These are phyloP conservation scores for Microbotryum violaceum DNA, from an alignment of 1,284 basidiomycete genomes.

Conservation along the genomic window DNA sequence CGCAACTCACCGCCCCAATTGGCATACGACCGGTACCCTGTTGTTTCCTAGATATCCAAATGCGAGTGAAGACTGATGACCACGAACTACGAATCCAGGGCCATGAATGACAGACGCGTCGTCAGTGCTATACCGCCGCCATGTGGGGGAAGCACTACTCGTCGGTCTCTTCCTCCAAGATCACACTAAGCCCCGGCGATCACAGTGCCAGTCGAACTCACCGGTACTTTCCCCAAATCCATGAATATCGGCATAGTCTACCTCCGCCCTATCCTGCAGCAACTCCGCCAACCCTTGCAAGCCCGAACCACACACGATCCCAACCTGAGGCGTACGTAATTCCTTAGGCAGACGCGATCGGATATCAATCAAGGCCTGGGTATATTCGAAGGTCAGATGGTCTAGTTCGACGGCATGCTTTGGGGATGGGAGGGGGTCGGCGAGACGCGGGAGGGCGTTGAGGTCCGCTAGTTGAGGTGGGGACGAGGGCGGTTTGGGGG, in stretches of 20 bases:
- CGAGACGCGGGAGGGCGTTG: conserved; percentile 9
- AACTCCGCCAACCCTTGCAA: conserved; percentile 31
- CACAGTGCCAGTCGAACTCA: neutral
- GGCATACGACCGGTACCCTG: conserved; percentile 32
- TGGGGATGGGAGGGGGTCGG: conserved; percentile 14
- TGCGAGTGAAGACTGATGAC: conserved; percentile 30
- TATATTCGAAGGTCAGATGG: conserved; percentile 3
- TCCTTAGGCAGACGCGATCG: conserved; percentile 10
- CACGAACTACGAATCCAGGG: conserved; percentile 14
- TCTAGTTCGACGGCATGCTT: conserved; percentile 2
- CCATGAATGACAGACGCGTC: neutral
- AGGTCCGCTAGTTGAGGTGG: conserved; percentile 3
- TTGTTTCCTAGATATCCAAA: conserved; percentile 31
- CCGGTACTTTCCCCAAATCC: conserved; percentile 32
- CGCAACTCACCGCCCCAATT: conserved; percentile 28
- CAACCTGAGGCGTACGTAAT: conserved; percentile 20
- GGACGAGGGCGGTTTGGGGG: too few species aligned
- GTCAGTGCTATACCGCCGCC: neutral
- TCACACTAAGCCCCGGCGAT: neutral
- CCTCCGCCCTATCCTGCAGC: conserved; percentile 29
- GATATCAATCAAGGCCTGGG: conserved; percentile 14
- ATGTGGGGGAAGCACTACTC: neutral
- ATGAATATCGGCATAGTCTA: conserved; percentile 30
- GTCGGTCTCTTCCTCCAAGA: neutral
- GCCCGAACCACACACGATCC: conserved; percentile 36